Evolutionary conservation across 139 green algal species (phyloP).

Genomic region (Closterium sp.): DNA sequence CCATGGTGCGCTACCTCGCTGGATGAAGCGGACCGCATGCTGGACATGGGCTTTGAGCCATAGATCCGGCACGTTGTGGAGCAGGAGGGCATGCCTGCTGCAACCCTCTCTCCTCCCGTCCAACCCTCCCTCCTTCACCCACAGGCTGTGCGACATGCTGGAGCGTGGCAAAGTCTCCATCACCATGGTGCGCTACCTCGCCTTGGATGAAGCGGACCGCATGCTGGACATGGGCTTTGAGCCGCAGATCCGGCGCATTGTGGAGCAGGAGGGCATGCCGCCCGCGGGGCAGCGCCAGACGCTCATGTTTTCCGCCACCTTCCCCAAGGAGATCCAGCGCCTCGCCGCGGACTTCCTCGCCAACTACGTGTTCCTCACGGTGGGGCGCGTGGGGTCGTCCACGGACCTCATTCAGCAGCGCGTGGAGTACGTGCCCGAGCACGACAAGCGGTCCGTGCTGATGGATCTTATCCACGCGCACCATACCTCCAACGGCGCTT

Average conservation of each 20-base stretch:
- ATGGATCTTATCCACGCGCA: conserved; percentile 87
- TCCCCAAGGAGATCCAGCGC: conserved; percentile 86
- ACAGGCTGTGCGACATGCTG: conserved; percentile 84
- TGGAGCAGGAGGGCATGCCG: conserved; percentile 88
- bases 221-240: conserved; percentile 99
- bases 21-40: conserved; percentile 98
- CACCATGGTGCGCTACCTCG: conserved; percentile 69
- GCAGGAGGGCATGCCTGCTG: conserved; percentile 84
- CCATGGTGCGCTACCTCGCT: conserved; percentile 98
- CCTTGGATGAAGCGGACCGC: conserved; percentile 91
- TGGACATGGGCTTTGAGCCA: conserved; percentile 95
- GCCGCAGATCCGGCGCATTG: conserved; percentile 80
- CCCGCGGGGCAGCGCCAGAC: conserved; percentile 83
- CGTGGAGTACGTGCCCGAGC: conserved; percentile 78
- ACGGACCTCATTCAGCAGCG: conserved; percentile 94
- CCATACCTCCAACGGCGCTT: neutral
- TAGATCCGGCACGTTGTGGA: conserved; percentile 77
- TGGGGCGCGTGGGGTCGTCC: conserved; percentile 91
- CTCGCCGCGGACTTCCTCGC: conserved; percentile 89
- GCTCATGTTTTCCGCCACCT: conserved; percentile 93
- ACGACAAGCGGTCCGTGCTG: conserved; percentile 88
- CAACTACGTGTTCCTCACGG: conserved; percentile 97
- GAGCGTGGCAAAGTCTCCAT: conserved; percentile 85
- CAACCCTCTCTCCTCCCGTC: no score
- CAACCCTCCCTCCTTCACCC: no score